Base-by-base conservation (phyloP, 805 yeast genomes). In the Blastobotrys chiropterorum region DNA sequence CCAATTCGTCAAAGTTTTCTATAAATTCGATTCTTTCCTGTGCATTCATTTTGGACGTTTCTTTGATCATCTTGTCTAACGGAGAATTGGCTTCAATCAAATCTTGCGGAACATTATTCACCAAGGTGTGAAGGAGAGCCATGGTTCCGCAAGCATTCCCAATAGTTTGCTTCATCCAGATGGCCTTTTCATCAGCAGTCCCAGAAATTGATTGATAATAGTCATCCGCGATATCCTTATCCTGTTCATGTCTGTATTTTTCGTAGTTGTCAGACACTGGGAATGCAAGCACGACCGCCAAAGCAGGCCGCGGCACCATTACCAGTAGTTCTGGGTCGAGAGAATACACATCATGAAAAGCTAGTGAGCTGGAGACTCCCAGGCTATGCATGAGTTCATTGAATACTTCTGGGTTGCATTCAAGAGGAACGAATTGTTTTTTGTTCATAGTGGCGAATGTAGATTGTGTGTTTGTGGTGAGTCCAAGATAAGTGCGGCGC, bases 141-240 rank as follows among this genome's bases (percentile, higher is more conserved):
- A 86, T 88, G 31, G 95, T 76, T 3, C 99, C 99, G 71, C 99
- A 92, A 0, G 95, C 95, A 65, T 92, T 92, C 56, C 79, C 80
- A 15, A 94, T 80, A 0, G 90, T 82, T 62, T 92, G 99, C 58
- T 80, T 81, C 60, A 83, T 80, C 97, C 98, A 94, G 14, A 82
- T 72, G 8, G 67, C 61, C 4, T 60, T 69, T 55, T 56, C 64
- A 20, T 54, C 56, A 4, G 50, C 50, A 20, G 51, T 51, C 1
- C 54, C 55, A 3, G 59, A 43, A 3, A 63, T 56, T 17, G 59
- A 52, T 46, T 72, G 73, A 44, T 67, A 66, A 11, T 61, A 49
- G n/a, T 53, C 56, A 3, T 65, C 57, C 3, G 53, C 38, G 49
- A 62, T 5, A 48, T 49, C 38, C 2, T 55, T 48, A 52, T 80